Evolutionary conservation across 2,329 filamentous ascomycete genomes (phyloP), one percentile per base, ranked within the genome.

Genomic region (Passalora sequoiae): DNA sequence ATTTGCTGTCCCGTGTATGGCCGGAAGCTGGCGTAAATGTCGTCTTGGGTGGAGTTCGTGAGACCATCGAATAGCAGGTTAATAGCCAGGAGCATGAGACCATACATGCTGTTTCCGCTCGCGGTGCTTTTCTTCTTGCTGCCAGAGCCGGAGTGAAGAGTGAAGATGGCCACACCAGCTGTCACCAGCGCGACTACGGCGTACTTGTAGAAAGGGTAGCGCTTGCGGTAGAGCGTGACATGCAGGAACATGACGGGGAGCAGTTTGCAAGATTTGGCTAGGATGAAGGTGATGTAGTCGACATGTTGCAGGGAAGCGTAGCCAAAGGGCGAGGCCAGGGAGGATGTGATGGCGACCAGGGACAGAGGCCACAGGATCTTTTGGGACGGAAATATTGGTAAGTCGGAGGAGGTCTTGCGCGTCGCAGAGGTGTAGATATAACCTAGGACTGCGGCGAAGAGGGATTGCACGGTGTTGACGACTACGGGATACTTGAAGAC

Each of bases 161-260:
- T 98, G 69, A 98, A 98, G 38, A 96, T 81, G 8, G 91, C 89
- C 15, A 98, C 92, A 47, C 92, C 92, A 6, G 84, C 76, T 1
- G 92, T 98, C 9, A 98, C 92, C 50, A 89, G 81, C 3, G 85
- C 78, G 5, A 98, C 89, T 46, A 98, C 92, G 30, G 86, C 76
- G 70, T 98, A 98, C 71, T 98, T 98, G 75, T 95, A 95, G 33
- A 95, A 73, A 1, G 92, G 91, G 67, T 96, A 98, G 36, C 83
- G 76, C 60, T 84, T 85, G 47, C 84, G 82, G 73, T 96, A 98
- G 35, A 98, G 69, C 32, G 89, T 91, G 60, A 97, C 80, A 71
- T 98, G 91, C 29, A 98, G 77, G 60, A 92, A 83, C 92, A 98
- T 97, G 61, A 98, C 92, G 2, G 92, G 92, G n/a, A 98, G 81